Evolutionary conservation across 352 stramenopile species (phyloP).

Genomic region (Discostella stelligera): DNA sequence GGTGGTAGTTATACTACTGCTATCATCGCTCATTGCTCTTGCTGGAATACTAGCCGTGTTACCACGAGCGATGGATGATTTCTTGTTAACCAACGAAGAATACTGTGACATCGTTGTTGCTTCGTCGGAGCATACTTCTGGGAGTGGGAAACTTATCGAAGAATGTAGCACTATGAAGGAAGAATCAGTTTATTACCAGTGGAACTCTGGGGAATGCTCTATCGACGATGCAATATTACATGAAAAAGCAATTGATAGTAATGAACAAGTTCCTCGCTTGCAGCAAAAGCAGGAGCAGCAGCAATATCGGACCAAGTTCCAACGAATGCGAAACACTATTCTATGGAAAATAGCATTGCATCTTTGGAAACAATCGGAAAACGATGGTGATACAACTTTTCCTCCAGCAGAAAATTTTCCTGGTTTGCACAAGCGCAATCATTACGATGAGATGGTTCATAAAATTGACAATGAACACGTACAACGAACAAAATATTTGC

Average conservation of each 20-base stretch:
- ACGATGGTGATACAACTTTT: constrained; percentile 1
- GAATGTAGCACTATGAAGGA: background rate
- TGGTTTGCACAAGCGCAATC: background rate
- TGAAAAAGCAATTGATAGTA: background rate
- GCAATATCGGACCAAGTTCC: background rate
- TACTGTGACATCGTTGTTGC: constrained; percentile 11
- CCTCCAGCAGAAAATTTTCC: background rate
- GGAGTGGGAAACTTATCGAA: too few species aligned
- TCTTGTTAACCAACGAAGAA: constrained; percentile 26
- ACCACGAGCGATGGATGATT: constrained; percentile 18
- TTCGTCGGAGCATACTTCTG: background rate
- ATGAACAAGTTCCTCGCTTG: background rate
- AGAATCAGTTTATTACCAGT: background rate
- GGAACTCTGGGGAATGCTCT: background rate
- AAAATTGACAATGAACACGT: background rate
- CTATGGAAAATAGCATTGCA: constrained; percentile 10
- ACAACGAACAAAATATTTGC: constrained; percentile 3
- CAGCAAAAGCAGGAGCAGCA: background rate
- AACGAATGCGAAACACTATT: background rate
- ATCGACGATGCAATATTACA: background rate
- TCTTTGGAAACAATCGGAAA: constrained; percentile 11
- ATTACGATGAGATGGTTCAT: background rate
- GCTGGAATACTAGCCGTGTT: constrained; percentile 15
- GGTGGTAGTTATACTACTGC: background rate
- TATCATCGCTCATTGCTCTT: background rate